Percentiles rank a stretch among this genome's conserved stretches.
phyloP scores from a whole-genome alignment of 192 early-diverging fungal species.

The Rhizoclosmatium sp. region DNA sequence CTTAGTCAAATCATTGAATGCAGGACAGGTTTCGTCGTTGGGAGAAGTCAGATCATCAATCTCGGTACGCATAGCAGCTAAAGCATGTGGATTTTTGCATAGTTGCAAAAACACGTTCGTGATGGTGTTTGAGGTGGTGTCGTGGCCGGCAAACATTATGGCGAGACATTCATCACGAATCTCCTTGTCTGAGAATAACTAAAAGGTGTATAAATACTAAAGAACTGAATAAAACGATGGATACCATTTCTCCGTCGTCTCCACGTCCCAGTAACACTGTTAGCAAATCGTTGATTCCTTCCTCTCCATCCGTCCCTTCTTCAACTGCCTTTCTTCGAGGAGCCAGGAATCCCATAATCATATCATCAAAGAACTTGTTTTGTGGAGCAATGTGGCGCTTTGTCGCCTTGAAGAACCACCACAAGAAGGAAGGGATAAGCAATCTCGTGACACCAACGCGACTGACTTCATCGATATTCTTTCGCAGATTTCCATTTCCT shows the following conservation, averaged over 20 bases:
- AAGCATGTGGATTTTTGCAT: conserved; percentile 44
- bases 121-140: conserved; percentile 59
- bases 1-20: conserved; percentile 14
- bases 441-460: neutral
- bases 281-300: conserved; percentile 7
- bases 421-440: neutral
- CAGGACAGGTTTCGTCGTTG: neutral
- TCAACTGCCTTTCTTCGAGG: neutral
- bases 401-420: neutral
- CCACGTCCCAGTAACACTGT: neutral
- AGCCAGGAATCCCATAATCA: neutral
- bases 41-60: conserved; percentile 15
- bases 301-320: neutral
- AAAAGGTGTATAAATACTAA: neutral
- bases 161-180: conserved; percentile 55
- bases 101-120: conserved; percentile 51
- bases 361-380: neutral
- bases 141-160: conserved; percentile 61
- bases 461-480: neutral
- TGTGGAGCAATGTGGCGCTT: neutral
- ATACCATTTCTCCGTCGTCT: conserved; percentile 5
- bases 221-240: neutral
- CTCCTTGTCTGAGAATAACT: conserved; percentile 38
- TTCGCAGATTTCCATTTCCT: neutral
- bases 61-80: conserved; percentile 48